Conservation (phyloP, 2,329 filamentous ascomycete genomes). For the Alternaria arbusti region DNA sequence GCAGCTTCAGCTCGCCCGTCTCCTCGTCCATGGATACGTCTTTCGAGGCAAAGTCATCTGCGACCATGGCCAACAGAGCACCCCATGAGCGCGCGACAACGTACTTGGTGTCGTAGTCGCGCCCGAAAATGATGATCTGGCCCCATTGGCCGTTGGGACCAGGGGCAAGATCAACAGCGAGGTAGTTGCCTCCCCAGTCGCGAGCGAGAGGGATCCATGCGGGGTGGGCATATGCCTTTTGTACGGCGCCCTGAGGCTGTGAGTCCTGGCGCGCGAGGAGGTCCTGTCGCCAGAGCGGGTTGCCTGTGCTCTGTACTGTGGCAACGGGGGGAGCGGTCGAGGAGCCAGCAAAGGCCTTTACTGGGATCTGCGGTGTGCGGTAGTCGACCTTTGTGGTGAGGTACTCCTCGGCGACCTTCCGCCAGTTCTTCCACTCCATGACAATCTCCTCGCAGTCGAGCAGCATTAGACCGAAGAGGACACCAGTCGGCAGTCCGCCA, state of each 20-base stretch:
- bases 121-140: slow-evolving; percentile 93
- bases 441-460: slow-evolving; percentile 98
- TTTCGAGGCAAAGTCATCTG: slow-evolving; percentile 89
- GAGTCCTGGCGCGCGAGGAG: slow-evolving; percentile 84
- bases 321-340: slow-evolving; percentile 73
- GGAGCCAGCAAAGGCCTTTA: slow-evolving; percentile 73
- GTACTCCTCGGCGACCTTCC: slow-evolving; percentile 88
- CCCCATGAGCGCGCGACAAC: slow-evolving; percentile 93
- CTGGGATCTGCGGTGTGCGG: slow-evolving; percentile 68
- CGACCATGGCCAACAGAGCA: slow-evolving; percentile 81
- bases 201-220: slow-evolving; percentile 95
- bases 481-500: slow-evolving; percentile 85
- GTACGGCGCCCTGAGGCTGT: slow-evolving; percentile 83
- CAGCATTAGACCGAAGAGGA: slow-evolving; percentile 93
- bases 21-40: slow-evolving; percentile 96
- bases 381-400: slow-evolving; percentile 65
- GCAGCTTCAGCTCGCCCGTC: slow-evolving; percentile 85
- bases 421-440: slow-evolving; percentile 97
- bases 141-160: slow-evolving; percentile 92
- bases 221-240: slow-evolving; percentile 91
- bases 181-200: slow-evolving; percentile 98
- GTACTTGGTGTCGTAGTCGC: slow-evolving; percentile 98
- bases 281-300: slow-evolving; percentile 81
- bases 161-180: slow-evolving; percentile 90
- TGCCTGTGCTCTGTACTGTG: slow-evolving; percentile 57